Base-by-base conservation (phyloP, 306 rosid species). In the Cicer yamashitae region DNA sequence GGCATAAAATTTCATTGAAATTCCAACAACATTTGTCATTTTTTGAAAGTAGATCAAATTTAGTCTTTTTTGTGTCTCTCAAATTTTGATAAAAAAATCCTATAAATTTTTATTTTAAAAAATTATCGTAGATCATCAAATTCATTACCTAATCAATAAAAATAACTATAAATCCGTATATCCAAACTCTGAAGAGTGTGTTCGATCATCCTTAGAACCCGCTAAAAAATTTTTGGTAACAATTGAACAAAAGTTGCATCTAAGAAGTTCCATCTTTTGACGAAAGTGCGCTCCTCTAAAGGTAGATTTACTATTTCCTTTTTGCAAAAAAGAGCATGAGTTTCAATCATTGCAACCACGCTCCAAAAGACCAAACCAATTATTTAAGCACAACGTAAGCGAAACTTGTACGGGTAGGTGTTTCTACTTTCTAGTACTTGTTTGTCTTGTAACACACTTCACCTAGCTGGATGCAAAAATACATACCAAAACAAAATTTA, bases 291-390 rank as follows among this genome's bases (percentile, higher is more conserved):
- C n/a, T 10, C 34, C 34, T 25, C 34, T 25, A 25, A 25, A 25
- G 34, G 34, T 25, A 25, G 34, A 0, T 25, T 25, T 25, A 25
- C 34, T 25, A 25, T 3, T 57, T 57, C 62, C 3, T 57, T 20
- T 8, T 57, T 10, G 62, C 22, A 15, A 22, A 57, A 56, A 22
- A 10, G 37, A 3, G 10, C 62, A 57, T 10, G 0, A 57, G 62
- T 20, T 22, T 57, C 62, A 57, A 57, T 57, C 62, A 57, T 57
- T 57, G 39, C 8, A 10, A n/a, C 62, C 62, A 57, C 62, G 62
- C 39, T 57, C 62, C 14, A 57, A 57, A 25, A 25, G 4, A 25
- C 34, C 34, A 25, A 57, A 20, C 39, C 62, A 57, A 22, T 57
- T 57, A 57, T 22, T 57, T 56, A 56, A 56, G 38, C n/a, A 56